Conservation (phyloP, 306 rosid genomes). For the Cyamopsis tetragonoloba region DNA sequence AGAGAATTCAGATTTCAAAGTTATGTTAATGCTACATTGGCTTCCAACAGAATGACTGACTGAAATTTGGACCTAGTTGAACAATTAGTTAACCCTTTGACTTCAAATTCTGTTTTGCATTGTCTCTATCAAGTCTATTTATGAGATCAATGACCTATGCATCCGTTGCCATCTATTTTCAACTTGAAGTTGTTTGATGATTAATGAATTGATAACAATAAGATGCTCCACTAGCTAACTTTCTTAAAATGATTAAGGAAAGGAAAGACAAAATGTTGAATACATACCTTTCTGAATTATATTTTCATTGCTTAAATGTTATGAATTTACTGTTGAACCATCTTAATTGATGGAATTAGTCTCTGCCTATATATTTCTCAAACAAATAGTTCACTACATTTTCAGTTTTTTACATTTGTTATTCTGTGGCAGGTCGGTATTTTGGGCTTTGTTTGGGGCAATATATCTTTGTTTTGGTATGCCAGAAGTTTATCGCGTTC, state of each 20-base stretch:
- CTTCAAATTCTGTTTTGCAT: not conserved
- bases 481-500: conserved; percentile 95
- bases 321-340: not conserved
- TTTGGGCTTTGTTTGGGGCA: conserved; percentile 97
- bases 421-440: conserved; percentile 64
- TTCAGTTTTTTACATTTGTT: conserved; percentile 26
- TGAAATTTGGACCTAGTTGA: conserved; percentile 6
- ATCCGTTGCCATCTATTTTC: conserved; percentile 7
- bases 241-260: conserved; percentile 17
- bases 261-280: not conserved
- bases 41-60: not conserved
- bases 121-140: not conserved
- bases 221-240: not conserved
- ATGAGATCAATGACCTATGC: conserved; percentile 4
- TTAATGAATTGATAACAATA: conserved; percentile 2
- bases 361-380: conserved; percentile 23
- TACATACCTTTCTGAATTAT: conserved; percentile 12
- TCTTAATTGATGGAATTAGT: conserved; percentile 7
- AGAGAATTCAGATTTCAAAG: not conserved
- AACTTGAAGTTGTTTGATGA: conserved; percentile 4
- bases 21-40: not conserved
- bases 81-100: not conserved
- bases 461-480: conserved; percentile 92
- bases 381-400: not conserved
- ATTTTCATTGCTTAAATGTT: conserved; percentile 1